Evolutionary conservation across 1,139 yeast genomes (phyloP).

Genomic region (Candida tropicalis): DNA sequence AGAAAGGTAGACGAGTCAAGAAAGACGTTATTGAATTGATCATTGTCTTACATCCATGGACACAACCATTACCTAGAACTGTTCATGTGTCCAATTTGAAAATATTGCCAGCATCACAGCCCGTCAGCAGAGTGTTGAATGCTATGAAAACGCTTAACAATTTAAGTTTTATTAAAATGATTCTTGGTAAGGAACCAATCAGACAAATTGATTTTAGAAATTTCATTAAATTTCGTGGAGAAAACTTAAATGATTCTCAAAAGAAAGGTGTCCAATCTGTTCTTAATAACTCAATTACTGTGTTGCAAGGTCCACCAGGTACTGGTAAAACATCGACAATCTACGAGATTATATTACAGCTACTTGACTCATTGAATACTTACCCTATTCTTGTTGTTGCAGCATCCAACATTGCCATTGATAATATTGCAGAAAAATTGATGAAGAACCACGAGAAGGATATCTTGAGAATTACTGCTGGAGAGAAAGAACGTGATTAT

Average conservation of each 20-base stretch:
- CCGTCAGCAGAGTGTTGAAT: slow-evolving; percentile 60
- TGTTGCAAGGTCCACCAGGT: slow-evolving; percentile 71
- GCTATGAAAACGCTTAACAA: slow-evolving; percentile 66
- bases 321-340: slow-evolving; percentile 70
- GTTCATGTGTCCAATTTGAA: slow-evolving; percentile 44
- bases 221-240: slow-evolving; percentile 50
- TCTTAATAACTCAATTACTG: slow-evolving; percentile 64
- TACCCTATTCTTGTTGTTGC: slow-evolving; percentile 74
- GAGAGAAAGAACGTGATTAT: slow-evolving; percentile 64
- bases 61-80: slow-evolving; percentile 47
- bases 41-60: slow-evolving; percentile 60
- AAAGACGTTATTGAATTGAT: slow-evolving; percentile 41
- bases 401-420: slow-evolving; percentile 76
- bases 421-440: slow-evolving; percentile 73
- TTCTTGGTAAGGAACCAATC: slow-evolving; percentile 63
- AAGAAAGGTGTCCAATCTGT: slow-evolving; percentile 69
- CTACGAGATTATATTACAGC: slow-evolving; percentile 65
- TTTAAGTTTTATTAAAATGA: slow-evolving; percentile 57
- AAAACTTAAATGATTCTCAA: slow-evolving; percentile 62
- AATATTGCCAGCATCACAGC: slow-evolving; percentile 63
- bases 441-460: slow-evolving; percentile 51
- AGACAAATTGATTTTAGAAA: slow-evolving; percentile 61
- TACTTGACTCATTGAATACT: slow-evolving; percentile 55
- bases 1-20: slow-evolving; percentile 14
- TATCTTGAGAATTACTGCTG: slow-evolving; percentile 61